Conservation (phyloP, 306 rosid genomes). For the Cucumis cinereus region DNA sequence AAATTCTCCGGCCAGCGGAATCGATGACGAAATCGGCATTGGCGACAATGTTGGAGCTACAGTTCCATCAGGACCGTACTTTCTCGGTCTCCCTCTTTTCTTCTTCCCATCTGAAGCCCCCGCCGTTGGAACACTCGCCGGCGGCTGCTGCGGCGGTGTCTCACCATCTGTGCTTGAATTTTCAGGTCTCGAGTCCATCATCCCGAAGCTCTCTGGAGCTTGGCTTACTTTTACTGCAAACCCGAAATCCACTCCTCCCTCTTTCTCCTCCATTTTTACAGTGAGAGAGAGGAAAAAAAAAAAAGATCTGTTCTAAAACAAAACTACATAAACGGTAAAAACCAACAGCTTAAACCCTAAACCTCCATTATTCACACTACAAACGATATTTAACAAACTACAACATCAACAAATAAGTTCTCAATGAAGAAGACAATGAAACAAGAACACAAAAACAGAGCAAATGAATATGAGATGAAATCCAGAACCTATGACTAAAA, state of each 20-base stretch:
- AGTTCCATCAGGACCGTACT: conserved; percentile 47
- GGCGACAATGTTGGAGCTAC: conserved; percentile 50
- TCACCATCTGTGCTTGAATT: conserved; percentile 28
- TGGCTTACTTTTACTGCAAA: conserved; percentile 38
- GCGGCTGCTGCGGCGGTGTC: conserved; percentile 4
- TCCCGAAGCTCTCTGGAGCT: conserved; percentile 40
- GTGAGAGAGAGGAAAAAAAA: background rate
- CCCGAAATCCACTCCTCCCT: conserved; percentile 42
- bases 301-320: background rate
- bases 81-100: conserved; percentile 72
- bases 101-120: conserved; percentile 38
- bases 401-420: background rate
- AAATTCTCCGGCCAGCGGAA: conserved; percentile 81
- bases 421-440: background rate
- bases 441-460: background rate
- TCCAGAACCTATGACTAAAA: background rate
- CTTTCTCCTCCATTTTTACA: conserved; percentile 60
- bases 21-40: conserved; percentile 88
- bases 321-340: background rate
- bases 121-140: conserved; percentile 16
- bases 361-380: background rate
- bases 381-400: background rate
- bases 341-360: background rate
- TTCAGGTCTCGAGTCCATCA: conserved; percentile 50
- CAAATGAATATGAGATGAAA: background rate